phyloP scores from a whole-genome alignment of 331 rosid species.

The Spiraea crenata region DNA sequence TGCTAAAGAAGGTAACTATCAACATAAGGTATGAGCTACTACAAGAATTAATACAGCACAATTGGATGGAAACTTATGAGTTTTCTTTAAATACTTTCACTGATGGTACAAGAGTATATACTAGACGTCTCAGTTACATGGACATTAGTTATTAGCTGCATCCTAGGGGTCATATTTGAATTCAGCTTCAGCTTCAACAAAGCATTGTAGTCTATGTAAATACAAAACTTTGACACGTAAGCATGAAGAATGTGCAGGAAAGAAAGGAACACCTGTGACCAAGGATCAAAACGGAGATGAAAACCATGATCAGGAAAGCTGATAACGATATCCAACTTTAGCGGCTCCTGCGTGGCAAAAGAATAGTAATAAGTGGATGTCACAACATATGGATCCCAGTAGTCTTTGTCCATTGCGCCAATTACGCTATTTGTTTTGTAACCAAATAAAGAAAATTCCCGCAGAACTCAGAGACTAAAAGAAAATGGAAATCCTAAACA shows the following conservation, averaged over 20 bases:
- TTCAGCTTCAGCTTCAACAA: background rate
- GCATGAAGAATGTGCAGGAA: slow-evolving; percentile 1
- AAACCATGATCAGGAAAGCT: slow-evolving; percentile 98
- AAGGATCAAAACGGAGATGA: slow-evolving; percentile 95
- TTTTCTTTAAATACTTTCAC: background rate
- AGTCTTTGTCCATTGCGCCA: background rate
- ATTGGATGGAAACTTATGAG: background rate
- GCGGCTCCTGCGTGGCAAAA: slow-evolving; percentile 64
- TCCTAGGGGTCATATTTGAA: background rate
- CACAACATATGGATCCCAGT: background rate
- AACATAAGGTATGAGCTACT: background rate
- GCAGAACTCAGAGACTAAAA: background rate
- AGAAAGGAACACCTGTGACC: slow-evolving; percentile 75
- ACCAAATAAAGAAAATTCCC: background rate
- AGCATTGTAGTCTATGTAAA: background rate
- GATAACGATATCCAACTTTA: slow-evolving; percentile 80
- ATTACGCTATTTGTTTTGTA: too few relatives aligned
- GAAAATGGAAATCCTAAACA: too few relatives aligned
- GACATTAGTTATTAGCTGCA: background rate
- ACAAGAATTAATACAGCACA: background rate
- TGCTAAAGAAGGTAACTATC: background rate
- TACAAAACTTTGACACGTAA: background rate
- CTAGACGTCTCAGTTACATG: background rate
- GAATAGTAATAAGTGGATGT: background rate
- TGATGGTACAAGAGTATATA: background rate